Conservation (phyloP, 2,329 filamentous ascomycete genomes). For the Chlorencoelia australis region DNA sequence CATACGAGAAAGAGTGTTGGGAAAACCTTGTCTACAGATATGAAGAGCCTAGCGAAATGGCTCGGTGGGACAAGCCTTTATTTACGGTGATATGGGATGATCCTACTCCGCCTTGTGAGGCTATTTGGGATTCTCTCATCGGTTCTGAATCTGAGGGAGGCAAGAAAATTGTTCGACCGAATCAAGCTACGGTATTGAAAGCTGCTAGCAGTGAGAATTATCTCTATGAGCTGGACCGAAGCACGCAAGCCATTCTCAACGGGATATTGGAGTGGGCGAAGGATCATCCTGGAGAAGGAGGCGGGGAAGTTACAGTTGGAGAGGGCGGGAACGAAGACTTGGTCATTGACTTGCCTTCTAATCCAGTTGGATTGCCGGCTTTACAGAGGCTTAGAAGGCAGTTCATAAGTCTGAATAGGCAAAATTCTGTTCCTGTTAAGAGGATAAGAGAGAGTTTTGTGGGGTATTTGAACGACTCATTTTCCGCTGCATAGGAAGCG, state of each 20-base stretch:
- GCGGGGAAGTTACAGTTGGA: constrained; percentile 39
- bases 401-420: constrained; percentile 65
- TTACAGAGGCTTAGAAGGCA: constrained; percentile 69
- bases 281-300: constrained; percentile 50
- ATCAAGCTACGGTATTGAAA: constrained; percentile 65
- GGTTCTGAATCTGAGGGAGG: constrained; percentile 47
- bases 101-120: constrained; percentile 52
- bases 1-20: constrained; percentile 23
- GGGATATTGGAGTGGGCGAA: constrained; percentile 58
- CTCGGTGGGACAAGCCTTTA: constrained; percentile 72
- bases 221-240: constrained; percentile 68
- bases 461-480: constrained; percentile 54
- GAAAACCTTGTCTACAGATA: constrained; percentile 51
- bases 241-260: constrained; percentile 67
- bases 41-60: constrained; percentile 81
- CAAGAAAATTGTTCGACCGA: constrained; percentile 58
- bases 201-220: constrained; percentile 57
- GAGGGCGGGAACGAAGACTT: constrained; percentile 35
- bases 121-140: constrained; percentile 64
- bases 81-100: constrained; percentile 75
- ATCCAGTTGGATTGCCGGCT: constrained; percentile 60
- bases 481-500: constrained; percentile 32
- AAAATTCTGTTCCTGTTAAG: constrained; percentile 47
- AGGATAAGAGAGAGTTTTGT: constrained; percentile 55
- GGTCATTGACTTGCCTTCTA: constrained; percentile 54